Percentiles rank a stretch among this genome's conserved stretches.
phyloP scores from a whole-genome alignment of 2,329 filamentous ascomycete species.

The Endothia cerciana region DNA sequence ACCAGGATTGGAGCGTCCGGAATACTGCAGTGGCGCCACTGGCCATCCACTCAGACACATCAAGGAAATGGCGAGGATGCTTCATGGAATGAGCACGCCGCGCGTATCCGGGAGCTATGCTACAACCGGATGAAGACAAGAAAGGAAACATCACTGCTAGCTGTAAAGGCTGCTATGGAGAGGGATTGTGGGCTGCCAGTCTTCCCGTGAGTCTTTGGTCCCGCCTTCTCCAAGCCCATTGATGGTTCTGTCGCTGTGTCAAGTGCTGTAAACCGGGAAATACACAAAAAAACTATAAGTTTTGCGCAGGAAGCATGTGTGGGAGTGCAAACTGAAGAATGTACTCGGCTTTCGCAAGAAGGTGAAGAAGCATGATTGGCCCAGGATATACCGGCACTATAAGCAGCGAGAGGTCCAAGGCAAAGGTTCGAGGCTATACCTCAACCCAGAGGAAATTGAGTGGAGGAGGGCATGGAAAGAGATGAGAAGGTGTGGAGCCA shows the following conservation, averaged over 20 bases:
- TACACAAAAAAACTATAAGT: no score
- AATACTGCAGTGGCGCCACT: neutral
- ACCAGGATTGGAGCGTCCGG: neutral
- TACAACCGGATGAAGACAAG: neutral
- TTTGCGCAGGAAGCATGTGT: neutral
- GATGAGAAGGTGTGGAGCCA: neutral
- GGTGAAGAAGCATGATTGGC: neutral
- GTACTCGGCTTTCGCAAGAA: neutral
- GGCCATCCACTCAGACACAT: neutral
- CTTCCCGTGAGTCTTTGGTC: neutral
- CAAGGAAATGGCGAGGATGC: neutral
- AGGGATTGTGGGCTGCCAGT: neutral
- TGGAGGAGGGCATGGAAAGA: conserved; percentile 1
- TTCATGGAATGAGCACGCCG: neutral
- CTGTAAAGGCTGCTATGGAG: neutral
- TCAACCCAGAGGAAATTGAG: neutral
- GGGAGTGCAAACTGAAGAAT: neutral
- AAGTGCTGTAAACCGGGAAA: neutral
- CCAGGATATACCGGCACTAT: neutral
- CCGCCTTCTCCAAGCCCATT: neutral
- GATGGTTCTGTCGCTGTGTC: neutral
- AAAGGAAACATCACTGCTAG: neutral
- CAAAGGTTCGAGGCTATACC: neutral
- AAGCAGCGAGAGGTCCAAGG: neutral
- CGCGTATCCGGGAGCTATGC: neutral